A percentile compares a stretch with the other conserved stretches of the same genome.
These are phyloP conservation scores for Coemansia sp. DNA, from an alignment of 192 early-diverging fungal species.

Conservation along the genomic window DNA sequence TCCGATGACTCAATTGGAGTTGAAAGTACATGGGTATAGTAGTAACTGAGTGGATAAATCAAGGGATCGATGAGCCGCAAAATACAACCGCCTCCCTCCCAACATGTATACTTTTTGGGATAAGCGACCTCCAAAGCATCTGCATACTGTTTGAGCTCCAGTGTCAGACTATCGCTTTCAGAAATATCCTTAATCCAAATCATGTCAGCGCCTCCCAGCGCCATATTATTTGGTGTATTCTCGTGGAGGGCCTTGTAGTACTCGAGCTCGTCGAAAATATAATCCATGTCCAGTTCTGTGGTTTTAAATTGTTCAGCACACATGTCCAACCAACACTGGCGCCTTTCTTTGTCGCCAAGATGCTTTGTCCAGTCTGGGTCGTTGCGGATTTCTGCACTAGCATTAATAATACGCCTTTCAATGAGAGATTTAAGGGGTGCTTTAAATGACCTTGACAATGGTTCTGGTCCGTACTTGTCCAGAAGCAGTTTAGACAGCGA, in stretches of 20 bases:
- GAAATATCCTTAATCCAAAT: conserved; percentile 8
- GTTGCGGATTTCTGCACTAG: background rate
- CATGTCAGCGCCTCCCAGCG: background rate
- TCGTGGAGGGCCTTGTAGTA: background rate
- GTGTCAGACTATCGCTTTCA: background rate
- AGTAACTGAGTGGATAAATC: background rate
- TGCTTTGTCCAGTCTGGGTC: background rate
- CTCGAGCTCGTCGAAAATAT: background rate
- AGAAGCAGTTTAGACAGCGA: background rate
- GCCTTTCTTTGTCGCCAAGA: background rate
- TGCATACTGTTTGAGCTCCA: conserved; percentile 6
- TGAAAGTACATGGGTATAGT: conserved; percentile 3
- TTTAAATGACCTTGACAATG: background rate
- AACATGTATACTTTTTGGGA: background rate
- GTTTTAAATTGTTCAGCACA: background rate
- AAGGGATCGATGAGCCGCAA: background rate
- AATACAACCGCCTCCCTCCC: background rate
- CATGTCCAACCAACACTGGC: background rate
- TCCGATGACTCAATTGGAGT: background rate
- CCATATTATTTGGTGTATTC: background rate
- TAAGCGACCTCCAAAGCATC: background rate
- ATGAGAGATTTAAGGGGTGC: background rate
- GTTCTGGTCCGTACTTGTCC: background rate
- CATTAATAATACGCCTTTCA: background rate
- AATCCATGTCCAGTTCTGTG: background rate